Evolutionary conservation across 2,329 filamentous ascomycete genomes (phyloP), one percentile per base, ranked within the genome.

Genomic region (Ambrosiella cleistominuta): DNA sequence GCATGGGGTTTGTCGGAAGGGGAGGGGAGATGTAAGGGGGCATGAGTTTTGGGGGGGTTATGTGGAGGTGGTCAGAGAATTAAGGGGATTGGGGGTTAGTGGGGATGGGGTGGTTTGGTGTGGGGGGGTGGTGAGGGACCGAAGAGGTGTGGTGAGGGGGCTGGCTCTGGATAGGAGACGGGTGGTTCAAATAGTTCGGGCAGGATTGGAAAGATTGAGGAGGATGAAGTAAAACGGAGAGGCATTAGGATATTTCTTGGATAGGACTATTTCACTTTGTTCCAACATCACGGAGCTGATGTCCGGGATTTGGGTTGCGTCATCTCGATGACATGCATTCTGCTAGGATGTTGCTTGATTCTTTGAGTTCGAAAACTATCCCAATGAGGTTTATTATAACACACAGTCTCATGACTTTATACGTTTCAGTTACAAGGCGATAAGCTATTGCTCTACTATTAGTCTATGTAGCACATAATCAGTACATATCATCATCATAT

Each of bases 31-130:
- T 62, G 67, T 70, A 1, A 70, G 79, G 19, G 72, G 71, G 0
- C 79, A 82, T 63, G 61, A 58, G 3, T 82, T 81, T 66, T 76
- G 81, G 60, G 79, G 79, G 1, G 68, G 77, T 57, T 77, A 79
- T 53, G 63, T 65, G 2, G 63, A 63, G 7, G 74, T 80, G 0
- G 65, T 66, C 1, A 68, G 68, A 58, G 68, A 69, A 17, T 61
- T 81, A 47, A 58, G 27, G 17, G 68, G 19, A 62, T 62, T 76
- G 13, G 55, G 53, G 11, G 61, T 67, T 6, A 65, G 65, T 1
- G 67, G 67, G 8, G 62, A 66, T 1, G 76, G 77, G 0, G 60
- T 77, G 7, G 70, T 72, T 0, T 56, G 70, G n/a, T 73, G 74
- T 7, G 67, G 68, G 9, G 75, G 76, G 0, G 67, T 75, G 39